Evolutionary conservation across 208 protist genomes (phyloP), one percentile per base, ranked within the genome.

Genomic region (Wallacemonas sp.): DNA sequence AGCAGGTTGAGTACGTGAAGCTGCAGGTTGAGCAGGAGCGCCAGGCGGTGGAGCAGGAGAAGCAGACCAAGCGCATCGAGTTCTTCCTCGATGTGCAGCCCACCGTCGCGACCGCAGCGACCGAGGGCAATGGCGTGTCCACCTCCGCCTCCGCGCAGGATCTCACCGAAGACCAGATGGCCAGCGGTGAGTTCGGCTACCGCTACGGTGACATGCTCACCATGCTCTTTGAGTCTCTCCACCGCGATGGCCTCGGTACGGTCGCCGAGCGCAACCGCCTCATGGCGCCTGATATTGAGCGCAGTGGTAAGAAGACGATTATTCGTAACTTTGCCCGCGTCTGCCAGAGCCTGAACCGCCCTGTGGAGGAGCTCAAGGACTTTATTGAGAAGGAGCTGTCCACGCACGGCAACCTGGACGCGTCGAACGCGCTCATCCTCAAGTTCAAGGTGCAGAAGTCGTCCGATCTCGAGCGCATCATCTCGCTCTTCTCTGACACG

Each of bases 301-400:
- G 74, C 43, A 84, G 96, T 38, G 92, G 94, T 33, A 94, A 94
- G 76, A 98, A 96, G 76, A 94, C 90, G 3, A 80, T 90, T 24
- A 94, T 98, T 64, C 77, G 72, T 14, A 98, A 98, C 81, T 98
- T 98, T 70, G 77, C 66, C 29, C 85, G 90, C 44, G 93, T 98
- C 78, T 96, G 91, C 80, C 73, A 93, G 24, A 77, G 75, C 34
- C 81, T 98, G 55, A 60, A 96, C 65, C 83, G 94, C 23, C 68
- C 80, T 30, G 76, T 94, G 60, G 88, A 98, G 55, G 86, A 96
- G 33, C 78, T 97, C 44, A 92, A 96, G 79, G 81, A 92, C 58
- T 98, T 88, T 52, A 91, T 96, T 43, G 81, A 95, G 56, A 94
- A 90, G 77, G 94, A 98, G 78, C 83, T 98, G 12, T 91, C 90